Base-by-base conservation (phyloP, 495 filamentous ascomycete genomes). In the Corynascus novoguineensis region DNA sequence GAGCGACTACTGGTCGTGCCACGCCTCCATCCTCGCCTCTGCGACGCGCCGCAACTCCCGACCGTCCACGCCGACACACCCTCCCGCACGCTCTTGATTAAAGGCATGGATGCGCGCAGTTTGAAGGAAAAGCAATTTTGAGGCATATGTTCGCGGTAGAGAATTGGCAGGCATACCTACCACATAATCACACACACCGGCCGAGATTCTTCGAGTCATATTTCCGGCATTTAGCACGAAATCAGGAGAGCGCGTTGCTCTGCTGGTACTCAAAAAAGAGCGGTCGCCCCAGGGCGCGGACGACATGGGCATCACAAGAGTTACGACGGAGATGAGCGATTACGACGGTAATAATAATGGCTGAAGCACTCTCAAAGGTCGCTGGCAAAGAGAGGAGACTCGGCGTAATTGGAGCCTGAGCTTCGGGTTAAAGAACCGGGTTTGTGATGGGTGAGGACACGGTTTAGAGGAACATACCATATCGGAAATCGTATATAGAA, bases 301-400 rank as follows among this genome's bases (percentile, higher is more conserved):
- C 27, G 51, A 21, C 17, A 14, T 14, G 22, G 17, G 4, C 0
- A 6, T 47, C 17, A 55, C 42, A 42, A 55, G 19, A n/a, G 42
- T 34, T 29, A 55, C 22, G 53, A 55, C 31, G 31, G 3, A 37
- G 42, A 55, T 22, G 37, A 51, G n/a, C n/a, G n/a, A 22, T 51
- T 22, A 11, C 7, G 41, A 48, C n/a, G 46, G 41, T 45, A 31
- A 31, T 54, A 25, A 40, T n/a, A 40, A 51, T 38, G 46, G 28
- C 46, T 3, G 4, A 22, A 14, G 15, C 45, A 25, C 12, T 34
- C 45, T 10, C 35, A 0, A 19, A 8, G 41, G 14, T 5, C 1
- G 37, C 15, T 31, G 37, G 8, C n/a, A n/a, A n/a, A n/a, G n/a
- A n/a, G n/a, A 17, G 8, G 15, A 3, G 37, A n/a, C 10, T 40